Percentiles rank a stretch among this genome's conserved stretches.
Evolutionary conservation across 306 rosid species (phyloP).

Genomic region (Spatholobus suberectus): DNA sequence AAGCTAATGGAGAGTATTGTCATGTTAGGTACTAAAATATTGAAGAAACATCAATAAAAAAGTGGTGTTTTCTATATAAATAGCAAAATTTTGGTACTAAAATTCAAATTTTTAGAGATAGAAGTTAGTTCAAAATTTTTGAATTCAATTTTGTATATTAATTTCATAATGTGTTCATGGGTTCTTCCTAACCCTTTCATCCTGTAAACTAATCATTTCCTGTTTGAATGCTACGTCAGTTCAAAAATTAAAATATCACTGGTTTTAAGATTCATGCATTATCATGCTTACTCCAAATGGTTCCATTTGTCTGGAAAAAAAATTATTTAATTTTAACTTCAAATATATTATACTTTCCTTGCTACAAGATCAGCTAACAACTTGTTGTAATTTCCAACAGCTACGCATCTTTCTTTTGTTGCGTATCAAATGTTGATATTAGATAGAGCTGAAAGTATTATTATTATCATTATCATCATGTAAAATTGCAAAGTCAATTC

Average conservation of each 20-base stretch:
- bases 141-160: background rate
- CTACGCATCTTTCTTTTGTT: too few relatives aligned
- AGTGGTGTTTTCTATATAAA: constrained; percentile 35
- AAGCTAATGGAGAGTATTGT: too few relatives aligned
- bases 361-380: constrained; percentile 42
- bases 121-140: constrained; percentile 3
- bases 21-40: too few relatives aligned
- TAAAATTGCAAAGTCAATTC: too few relatives aligned
- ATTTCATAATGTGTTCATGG: background rate
- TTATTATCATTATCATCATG: too few relatives aligned
- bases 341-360: constrained; percentile 29
- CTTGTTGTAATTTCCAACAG: constrained; percentile 36
- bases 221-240: constrained; percentile 23
- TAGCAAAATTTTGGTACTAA: background rate
- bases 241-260: constrained; percentile 1
- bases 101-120: constrained; percentile 13
- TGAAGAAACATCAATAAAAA: too few relatives aligned
- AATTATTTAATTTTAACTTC: background rate
- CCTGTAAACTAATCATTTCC: constrained; percentile 19
- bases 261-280: constrained; percentile 18
- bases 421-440: too few relatives aligned
- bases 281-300: background rate
- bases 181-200: constrained; percentile 5
- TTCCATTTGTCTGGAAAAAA: constrained; percentile 5
- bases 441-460: too few relatives aligned